Evolutionary conservation across 208 protist species (phyloP).

Genomic region (Angomonas deanei): DNA sequence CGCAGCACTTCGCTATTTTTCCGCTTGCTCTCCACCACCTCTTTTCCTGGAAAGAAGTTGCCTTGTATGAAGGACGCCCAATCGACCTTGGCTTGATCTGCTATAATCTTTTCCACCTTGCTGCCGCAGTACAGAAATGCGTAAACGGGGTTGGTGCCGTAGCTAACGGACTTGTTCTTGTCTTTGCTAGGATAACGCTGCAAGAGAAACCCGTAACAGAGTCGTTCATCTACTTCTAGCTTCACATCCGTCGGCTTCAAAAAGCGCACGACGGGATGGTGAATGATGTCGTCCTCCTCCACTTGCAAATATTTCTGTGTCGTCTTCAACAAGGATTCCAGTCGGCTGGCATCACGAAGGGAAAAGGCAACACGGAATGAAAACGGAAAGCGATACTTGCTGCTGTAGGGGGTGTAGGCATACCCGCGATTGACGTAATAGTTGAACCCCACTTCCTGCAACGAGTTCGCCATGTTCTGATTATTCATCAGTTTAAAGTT

Average conservation of each 20-base stretch:
- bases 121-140: neutral
- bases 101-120: neutral
- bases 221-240: slow-evolving; percentile 24
- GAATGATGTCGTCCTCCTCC: slow-evolving; percentile 17
- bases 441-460: neutral
- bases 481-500: neutral
- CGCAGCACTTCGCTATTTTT: neutral
- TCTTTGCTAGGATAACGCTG: slow-evolving; percentile 10
- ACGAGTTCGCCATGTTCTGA: neutral
- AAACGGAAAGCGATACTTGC: slow-evolving; percentile 33
- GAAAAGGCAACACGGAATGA: slow-evolving; percentile 47
- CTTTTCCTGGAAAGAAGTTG: slow-evolving; percentile 11
- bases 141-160: slow-evolving; percentile 3
- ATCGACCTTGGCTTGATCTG: neutral
- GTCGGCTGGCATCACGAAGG: slow-evolving; percentile 16
- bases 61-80: slow-evolving; percentile 5
- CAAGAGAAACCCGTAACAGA: slow-evolving; percentile 58
- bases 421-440: slow-evolving; percentile 40
- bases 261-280: slow-evolving; percentile 14
- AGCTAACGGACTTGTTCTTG: slow-evolving; percentile 12
- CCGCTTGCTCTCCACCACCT: neutral
- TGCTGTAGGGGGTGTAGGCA: slow-evolving; percentile 55
- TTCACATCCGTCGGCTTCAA: neutral
- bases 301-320: neutral
- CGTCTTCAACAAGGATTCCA: neutral